Evolutionary conservation across 805 yeast species (phyloP), one percentile per base, ranked within the genome.

Genomic region (Clavispora carvajalis): DNA sequence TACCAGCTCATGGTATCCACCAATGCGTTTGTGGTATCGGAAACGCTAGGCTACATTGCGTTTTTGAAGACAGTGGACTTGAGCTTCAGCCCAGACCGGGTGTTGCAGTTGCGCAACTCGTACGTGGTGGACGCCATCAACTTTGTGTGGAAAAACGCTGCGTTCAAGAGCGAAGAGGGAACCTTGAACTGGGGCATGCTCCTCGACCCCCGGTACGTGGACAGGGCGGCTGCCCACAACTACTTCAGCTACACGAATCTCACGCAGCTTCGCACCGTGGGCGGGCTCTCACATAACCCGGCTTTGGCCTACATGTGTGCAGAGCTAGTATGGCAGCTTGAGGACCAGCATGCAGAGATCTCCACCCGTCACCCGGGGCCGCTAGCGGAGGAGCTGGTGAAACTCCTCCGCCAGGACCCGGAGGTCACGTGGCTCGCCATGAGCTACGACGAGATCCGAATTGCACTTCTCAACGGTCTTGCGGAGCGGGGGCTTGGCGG

Each of bases 121-220:
- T 74, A 70, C 43, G 71, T 79, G 8, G 71, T 76, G 69, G 85
- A 80, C 49, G 52, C 73, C 7, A 66, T 80, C 44, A 79, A 80
- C 42, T 60, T 73, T 11, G 36, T 74, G 0, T 80, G 85, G 85
- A 57, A 82, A 43, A 75, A 77, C 46, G 68, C 64, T 48, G 75
- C 79, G 1, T 71, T 77, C 45, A 65, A 65, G 19, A 53, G 53
- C n/a, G 67, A 56, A 19, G 44, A 53, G 2, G 54, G 52, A 2
- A 51, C 68, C 0, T 55, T 62, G 6, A 62, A 63, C n/a, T 62
- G 58, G 34, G 76, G 71, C 4, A 63, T 74, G 52, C 54, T 60
- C 40, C 54, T 67, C 25, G 65, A 64, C 15, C 55, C 57, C 1
- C 52, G 40, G n/a, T 72, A 60, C 48, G 54, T 58, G 15, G 53